Conservation (phyloP, 805 yeast species). For the Saturnispora gosingensis region DNA sequence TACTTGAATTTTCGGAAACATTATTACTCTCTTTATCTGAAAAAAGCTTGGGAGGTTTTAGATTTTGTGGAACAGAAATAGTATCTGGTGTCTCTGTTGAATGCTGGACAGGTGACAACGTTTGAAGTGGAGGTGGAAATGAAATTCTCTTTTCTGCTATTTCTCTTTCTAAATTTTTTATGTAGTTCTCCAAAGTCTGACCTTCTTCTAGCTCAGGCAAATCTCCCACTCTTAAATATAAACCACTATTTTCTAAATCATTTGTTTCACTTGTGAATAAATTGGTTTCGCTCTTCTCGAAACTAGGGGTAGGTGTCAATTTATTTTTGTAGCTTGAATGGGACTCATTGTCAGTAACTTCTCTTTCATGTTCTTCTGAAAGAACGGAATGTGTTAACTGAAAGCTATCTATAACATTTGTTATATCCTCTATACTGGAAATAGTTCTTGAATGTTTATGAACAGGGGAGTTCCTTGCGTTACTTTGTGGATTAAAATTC, state of each 20-base stretch:
- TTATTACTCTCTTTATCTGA: neutral
- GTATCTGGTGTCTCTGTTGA: neutral
- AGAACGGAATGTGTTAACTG: conserved; percentile 3
- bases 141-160: neutral
- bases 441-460: conserved; percentile 14
- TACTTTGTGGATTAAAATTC: neutral
- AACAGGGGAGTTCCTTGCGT: neutral
- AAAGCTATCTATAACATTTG: conserved; percentile 11
- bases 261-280: neutral
- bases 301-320: neutral
- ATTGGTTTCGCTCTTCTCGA: neutral
- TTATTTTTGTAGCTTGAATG: neutral
- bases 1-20: neutral
- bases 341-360: neutral
- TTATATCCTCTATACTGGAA: conserved; percentile 15
- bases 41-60: neutral
- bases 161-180: conserved; percentile 7
- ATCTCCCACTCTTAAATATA: conserved; percentile 7
- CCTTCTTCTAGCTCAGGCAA: conserved; percentile 9
- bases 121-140: neutral
- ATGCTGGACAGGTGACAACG: neutral
- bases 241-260: neutral
- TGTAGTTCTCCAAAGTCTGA: conserved; percentile 7
- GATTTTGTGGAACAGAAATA: neutral
- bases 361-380: conserved; percentile 1